Base-by-base conservation (phyloP, 2,329 filamentous ascomycete species). In the Trichoderma oligosporum region DNA sequence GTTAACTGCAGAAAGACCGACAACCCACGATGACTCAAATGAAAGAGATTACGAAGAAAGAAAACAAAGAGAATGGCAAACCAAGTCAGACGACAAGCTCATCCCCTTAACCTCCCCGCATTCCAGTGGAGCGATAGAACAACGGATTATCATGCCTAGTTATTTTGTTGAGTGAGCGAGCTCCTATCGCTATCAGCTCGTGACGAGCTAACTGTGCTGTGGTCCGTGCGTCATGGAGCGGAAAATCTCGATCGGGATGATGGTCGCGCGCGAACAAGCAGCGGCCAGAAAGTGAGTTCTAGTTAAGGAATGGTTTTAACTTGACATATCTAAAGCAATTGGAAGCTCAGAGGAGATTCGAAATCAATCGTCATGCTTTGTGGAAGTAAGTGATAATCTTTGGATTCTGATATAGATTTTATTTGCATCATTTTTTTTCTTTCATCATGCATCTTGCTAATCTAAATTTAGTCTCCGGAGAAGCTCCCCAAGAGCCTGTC, bases 401-500 rank as follows among this genome's bases (percentile, higher is more conserved):
- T 18, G 12, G 24, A 16, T 14, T 7, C n/a, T 7, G 4, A 14
- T 7, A 4, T 16, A 7, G 2, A 8, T 3, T 1, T 25, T 16
- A 12, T 4, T n/a, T 20, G 16, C 25, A 20, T 11, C 22, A 9
- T 12, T 20, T 20, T 7, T 11, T 7, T 5, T n/a, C 18, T 7
- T 36, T n/a, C n/a, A n/a, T n/a, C n/a, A 6, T 33, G 25, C 27
- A 44, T 14, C 51, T 61, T 45, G 62, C 65, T 61, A 60, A 65
- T 60, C 9, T 24, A 33, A 25, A 46, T 41, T 60, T 68, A 96
- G 93, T 99, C 74, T 99, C 94, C 61, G 94, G 94, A 76, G 93
- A 97, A 82, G 87, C 91, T 77, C 93, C 94, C 63, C 89, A 96
- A 77, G 87, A 91, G 76, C 92, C 94, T 56, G 93, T 97, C 65